phyloP scores from a whole-genome alignment of 495 filamentous ascomycete genomes.

The Penicillium coprophilum region DNA sequence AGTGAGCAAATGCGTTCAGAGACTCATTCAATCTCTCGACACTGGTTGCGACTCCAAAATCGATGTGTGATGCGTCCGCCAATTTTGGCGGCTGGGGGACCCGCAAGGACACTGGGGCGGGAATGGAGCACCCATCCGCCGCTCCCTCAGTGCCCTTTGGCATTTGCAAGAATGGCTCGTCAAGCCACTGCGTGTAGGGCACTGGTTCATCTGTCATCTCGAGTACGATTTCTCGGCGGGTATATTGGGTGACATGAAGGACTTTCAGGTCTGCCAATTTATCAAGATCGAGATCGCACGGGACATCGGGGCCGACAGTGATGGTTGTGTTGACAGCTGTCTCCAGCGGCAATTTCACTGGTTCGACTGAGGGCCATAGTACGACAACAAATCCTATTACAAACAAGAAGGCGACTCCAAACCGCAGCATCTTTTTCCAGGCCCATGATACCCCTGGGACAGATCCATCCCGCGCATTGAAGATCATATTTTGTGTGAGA shows the following conservation, averaged over 20 bases:
- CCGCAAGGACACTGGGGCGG: conserved; percentile 34
- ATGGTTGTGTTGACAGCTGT: conserved; percentile 39
- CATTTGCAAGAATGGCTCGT: conserved; percentile 34
- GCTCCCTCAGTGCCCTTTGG: conserved; percentile 12
- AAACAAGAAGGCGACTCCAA: conserved; percentile 23
- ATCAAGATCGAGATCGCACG: conserved; percentile 37
- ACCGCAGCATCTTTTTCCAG: conserved; percentile 38
- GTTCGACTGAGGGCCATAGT: conserved; percentile 32
- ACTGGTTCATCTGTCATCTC: conserved; percentile 29
- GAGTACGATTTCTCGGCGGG: conserved; percentile 44
- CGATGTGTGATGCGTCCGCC: conserved; percentile 52
- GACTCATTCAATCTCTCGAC: conserved; percentile 56
- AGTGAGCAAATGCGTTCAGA: conserved; percentile 57
- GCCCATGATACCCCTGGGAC: conserved; percentile 35
- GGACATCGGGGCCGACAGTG: conserved; percentile 34
- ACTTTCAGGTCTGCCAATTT: conserved; percentile 33
- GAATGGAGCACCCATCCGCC: conserved; percentile 38
- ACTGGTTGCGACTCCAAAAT: conserved; percentile 63
- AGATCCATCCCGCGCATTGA: conserved; percentile 29
- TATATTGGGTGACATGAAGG: conserved; percentile 37
- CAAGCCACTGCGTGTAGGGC: conserved; percentile 35
- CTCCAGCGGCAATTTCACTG: conserved; percentile 16
- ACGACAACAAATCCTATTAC: conserved; percentile 25
- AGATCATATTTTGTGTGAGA: conserved; percentile 24
- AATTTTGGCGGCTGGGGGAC: conserved; percentile 34